Percentiles rank a stretch among this genome's conserved stretches.
phyloP scores from a whole-genome alignment of 345 rosid species.

The Moricandia moricandioides region DNA sequence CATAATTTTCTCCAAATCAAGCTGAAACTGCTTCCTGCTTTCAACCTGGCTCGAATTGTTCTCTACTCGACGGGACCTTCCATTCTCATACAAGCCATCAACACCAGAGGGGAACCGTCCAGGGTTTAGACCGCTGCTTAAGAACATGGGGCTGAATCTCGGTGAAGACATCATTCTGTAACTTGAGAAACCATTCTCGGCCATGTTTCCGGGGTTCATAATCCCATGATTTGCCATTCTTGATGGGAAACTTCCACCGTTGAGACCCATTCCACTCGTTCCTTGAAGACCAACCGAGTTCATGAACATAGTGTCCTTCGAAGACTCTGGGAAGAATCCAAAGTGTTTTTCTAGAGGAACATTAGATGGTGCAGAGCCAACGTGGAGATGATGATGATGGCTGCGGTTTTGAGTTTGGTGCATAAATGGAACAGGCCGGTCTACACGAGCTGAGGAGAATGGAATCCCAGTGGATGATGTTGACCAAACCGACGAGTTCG shows the following conservation, averaged over 20 bases:
- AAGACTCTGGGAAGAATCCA: constrained; percentile 70
- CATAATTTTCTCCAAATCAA: constrained; percentile 74
- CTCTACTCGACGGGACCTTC: constrained; percentile 59
- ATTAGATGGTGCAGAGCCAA: constrained; percentile 93
- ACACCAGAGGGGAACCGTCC: constrained; percentile 45
- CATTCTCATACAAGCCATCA: constrained; percentile 65
- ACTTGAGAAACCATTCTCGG: constrained; percentile 53
- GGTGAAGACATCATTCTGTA: constrained; percentile 78
- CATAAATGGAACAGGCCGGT: constrained; percentile 47
- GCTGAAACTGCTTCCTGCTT: constrained; percentile 73
- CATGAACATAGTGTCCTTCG: constrained; percentile 62
- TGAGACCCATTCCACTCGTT: constrained; percentile 36
- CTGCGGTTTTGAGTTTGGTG: constrained; percentile 45
- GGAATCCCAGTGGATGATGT: constrained; percentile 55
- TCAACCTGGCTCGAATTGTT: constrained; percentile 57
- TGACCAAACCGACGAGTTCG: constrained; percentile 66
- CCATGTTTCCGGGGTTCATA: constrained; percentile 48
- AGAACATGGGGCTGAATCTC: constrained; percentile 57
- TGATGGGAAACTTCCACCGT: constrained; percentile 34
- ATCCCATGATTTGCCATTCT: constrained; percentile 49
- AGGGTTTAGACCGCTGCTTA: constrained; percentile 56
- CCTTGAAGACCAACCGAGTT: constrained; percentile 54
- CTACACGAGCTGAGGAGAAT: constrained; percentile 51
- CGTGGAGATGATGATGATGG: constrained; percentile 54
- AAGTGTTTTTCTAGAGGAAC: constrained; percentile 74